Percentiles rank a stretch among this genome's conserved stretches.
Conservation (phyloP, 1,284 basidiomycete species). For the Athelia sp. region DNA sequence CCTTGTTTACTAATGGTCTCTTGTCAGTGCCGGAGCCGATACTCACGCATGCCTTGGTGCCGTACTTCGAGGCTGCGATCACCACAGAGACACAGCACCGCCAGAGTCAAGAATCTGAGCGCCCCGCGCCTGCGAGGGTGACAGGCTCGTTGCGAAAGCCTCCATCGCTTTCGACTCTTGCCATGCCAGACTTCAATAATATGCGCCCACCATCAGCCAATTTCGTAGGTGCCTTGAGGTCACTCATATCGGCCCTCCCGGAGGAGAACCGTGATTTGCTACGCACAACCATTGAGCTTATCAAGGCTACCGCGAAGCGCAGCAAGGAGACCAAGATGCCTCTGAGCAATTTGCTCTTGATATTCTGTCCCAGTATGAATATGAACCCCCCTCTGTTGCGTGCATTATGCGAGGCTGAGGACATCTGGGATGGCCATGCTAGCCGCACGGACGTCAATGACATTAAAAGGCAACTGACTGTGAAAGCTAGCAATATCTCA, state of each 20-base stretch:
- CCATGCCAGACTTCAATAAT: conserved; percentile 59
- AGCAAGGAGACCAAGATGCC: conserved; percentile 79
- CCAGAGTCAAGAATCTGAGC: conserved; percentile 22
- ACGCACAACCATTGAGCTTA: conserved; percentile 67
- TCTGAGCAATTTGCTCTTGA: conserved; percentile 71
- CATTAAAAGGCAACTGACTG: conserved; percentile 36
- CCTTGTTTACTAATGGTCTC: conserved; percentile 6
- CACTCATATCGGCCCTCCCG: conserved; percentile 62
- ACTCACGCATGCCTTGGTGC: conserved; percentile 62
- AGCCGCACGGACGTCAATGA: conserved; percentile 22
- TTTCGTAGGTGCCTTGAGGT: conserved; percentile 46
- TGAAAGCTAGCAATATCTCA: conserved; percentile 26
- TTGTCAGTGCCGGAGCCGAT: conserved; percentile 76
- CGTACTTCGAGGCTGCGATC: conserved; percentile 74
- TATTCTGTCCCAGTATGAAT: conserved; percentile 77
- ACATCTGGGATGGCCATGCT: conserved; percentile 50
- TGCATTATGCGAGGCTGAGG: conserved; percentile 66
- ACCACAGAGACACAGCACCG: conserved; percentile 44
- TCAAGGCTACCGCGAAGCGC: conserved; percentile 59
- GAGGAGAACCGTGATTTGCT: conserved; percentile 70
- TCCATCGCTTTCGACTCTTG: conserved; percentile 71
- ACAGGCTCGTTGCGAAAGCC: conserved; percentile 56
- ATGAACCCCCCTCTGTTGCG: conserved; percentile 74
- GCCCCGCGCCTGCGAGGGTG: conserved; percentile 10
- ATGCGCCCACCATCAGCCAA: conserved; percentile 53